Evolutionary conservation across 164 flowering plant species (phyloP), one percentile per base, ranked within the genome.

Genomic region (Saururus chinensis): DNA sequence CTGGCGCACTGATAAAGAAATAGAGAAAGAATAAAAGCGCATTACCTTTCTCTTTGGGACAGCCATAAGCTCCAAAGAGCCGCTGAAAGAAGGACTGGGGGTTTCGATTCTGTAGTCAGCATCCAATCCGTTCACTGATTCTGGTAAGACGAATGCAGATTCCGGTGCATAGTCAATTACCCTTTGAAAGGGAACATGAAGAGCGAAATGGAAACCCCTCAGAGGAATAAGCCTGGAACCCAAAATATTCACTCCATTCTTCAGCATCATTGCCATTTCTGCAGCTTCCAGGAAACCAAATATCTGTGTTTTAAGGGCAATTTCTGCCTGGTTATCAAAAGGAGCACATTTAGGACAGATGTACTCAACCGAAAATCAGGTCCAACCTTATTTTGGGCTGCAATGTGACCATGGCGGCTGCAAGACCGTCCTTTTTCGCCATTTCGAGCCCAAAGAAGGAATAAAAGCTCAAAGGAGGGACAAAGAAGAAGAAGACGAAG

Each of bases 11-110:
- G 49, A 20, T 40, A 51, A 19, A 59, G 14, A 24, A 65, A 17
- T 21, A 0, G 19, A 10, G 9, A 41, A 53, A 42, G 16, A 19
- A 42, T 14, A 22, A 40, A 25, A 9, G 19, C 0, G 51, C 51
- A 7, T 16, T 20, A 82, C 95, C 85, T 84, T 87, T 66, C 71
- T 85, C 74, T 82, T 87, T 16, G 92, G 95, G 12, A 85, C 90
- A 56, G 92, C 95, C 95, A 87, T 85, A 40, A 87, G 92, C 70
- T 87, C 93, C 86, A 89, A 77, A 9, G 88, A 82, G 1, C 81
- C 82, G 51, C 70, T 72, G 30, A 63, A 68, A 17, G 68, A 52
- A 59, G 67, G 71, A 63, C 56, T 64, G 11, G 85, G 84, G 20
- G 70, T 61, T 9, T 68, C 71, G 24, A 68, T 58, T 51, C 60